Evolutionary conservation across 2,329 filamentous ascomycete genomes (phyloP), one percentile per base, ranked within the genome.

Genomic region (Pseudogymnoascus verrucosus): DNA sequence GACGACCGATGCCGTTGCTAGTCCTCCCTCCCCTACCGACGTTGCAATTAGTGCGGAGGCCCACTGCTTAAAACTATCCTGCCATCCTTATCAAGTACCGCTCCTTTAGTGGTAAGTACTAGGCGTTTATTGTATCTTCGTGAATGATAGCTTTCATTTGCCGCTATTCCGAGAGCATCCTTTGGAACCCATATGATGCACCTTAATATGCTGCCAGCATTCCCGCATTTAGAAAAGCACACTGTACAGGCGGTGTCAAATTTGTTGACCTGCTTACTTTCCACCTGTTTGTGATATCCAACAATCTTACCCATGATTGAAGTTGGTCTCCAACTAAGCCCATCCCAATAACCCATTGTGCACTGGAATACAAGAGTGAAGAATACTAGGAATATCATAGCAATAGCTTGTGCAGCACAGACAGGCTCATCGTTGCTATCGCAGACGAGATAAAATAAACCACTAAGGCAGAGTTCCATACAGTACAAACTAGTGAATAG

Each of bases 281-380:
- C 79, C 1, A 93, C 42, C 42, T 47, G 42, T 4, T 47, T 11
- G 11, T 11, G 19, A 16, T 36, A 14, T 14, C 11, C 11, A 19
- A 8, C 21, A 47, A 47, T 8, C 42, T 47, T 47, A 23, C 42
- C 42, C 5, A 21, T 21, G 8, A 44, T 44, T 47, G 11, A 23
- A 14, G 42, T 14, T 6, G 7, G 3, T 47, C 12, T 47, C 42
- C 42, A 12, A 23, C 10, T 47, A 26, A 47, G 11, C 42, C 42
- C 11, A 8, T 47, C 42, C 42, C 21, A 47, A 8, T 47, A 47
- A 8, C 42, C 42, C 21, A 47, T 47, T 47, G 42, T 47, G 42
- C 42, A 47, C 72, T 68, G 64, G 64, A 66, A 68, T 39, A 68
- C 60, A 54, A 68, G 60, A 34, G 68, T 70, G 42, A 68, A 42